phyloP scores from a whole-genome alignment of 2,329 filamentous ascomycete species.

The Cladosporium sp. region DNA sequence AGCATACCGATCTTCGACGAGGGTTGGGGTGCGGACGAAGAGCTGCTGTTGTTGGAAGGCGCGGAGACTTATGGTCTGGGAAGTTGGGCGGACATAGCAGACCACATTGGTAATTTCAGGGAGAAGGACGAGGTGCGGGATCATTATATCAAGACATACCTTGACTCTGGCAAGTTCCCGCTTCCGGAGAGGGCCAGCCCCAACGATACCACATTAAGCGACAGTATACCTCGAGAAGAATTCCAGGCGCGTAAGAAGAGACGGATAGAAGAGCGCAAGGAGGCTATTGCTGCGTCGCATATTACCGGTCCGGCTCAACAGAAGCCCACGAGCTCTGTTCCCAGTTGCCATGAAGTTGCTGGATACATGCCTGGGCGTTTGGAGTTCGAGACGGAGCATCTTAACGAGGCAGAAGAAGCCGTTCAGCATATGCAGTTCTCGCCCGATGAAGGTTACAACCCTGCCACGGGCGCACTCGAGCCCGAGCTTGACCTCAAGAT shows the following conservation, averaged over 20 bases:
- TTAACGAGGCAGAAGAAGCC: constrained; percentile 95
- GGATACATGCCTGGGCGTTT: constrained; percentile 97
- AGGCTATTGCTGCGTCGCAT: constrained; percentile 75
- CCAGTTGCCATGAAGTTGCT: constrained; percentile 94
- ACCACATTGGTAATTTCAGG: constrained; percentile 93
- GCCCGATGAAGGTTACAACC: constrained; percentile 86
- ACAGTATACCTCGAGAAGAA: constrained; percentile 78
- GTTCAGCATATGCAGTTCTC: constrained; percentile 99
- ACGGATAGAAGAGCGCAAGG: constrained; percentile 85
- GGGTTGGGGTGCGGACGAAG: constrained; percentile 96
- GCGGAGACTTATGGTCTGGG: constrained; percentile 94
- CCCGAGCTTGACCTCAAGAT: constrained; percentile 97
- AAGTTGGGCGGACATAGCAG: constrained; percentile 95
- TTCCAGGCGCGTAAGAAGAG: constrained; percentile 91
- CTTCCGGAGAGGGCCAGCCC: constrained; percentile 82
- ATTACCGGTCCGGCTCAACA: constrained; percentile 70
- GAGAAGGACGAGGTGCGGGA: constrained; percentile 93
- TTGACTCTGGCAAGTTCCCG: constrained; percentile 77
- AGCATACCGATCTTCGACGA: constrained; percentile 92
- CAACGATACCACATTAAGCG: constrained; percentile 68
- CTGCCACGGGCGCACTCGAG: constrained; percentile 75
- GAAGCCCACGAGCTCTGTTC: constrained; percentile 91
- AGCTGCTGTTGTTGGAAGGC: constrained; percentile 85
- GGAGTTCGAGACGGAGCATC: constrained; percentile 96
- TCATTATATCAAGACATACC: constrained; percentile 84